Base-by-base conservation (phyloP, 352 stramenopile species). In the Phytophthora pisi region DNA sequence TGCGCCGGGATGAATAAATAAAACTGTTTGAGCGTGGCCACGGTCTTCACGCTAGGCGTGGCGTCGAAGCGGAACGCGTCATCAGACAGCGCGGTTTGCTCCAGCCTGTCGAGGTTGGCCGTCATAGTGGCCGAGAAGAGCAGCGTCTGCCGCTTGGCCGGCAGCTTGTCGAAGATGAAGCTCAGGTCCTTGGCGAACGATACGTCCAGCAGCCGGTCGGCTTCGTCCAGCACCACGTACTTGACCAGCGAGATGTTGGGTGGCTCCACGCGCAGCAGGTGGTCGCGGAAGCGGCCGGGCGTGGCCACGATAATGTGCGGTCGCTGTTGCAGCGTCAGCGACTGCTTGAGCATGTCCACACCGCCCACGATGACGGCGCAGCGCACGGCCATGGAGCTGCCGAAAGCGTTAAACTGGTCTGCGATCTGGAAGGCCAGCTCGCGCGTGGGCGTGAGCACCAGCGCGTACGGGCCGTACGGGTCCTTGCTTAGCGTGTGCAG, bases 41-140 rank as follows among this genome's bases (percentile, higher is more conserved):
- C 96, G 11, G 98, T 97, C 67, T 96, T 97, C 51, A 92, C 66
- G 24, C 84, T 91, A 9, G 83, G 79, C 26, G 81, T 95, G 5
- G 77, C 86, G 42, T 96, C 84, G 49, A 91, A 95, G 34, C 78
- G 79, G 71, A 91, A 93, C 23, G 72, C 74, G 24, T 79, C 54
- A 11, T 72, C 52, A 9, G 75, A 87, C 42, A 95, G 73, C 49
- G 86, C 86, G 51, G 92, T 86, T 16, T 80, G 71, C 73, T 95
- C 87, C 4, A 96, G 66, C n/a, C 76, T 68, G 64, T 97, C 86
- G 28, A 99, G 81, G 67, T 93, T 96, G 45, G 84, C 83, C 20
- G 96, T 99, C 90, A 99, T 97, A 4, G 98, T 99, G 16, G 98
- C 98, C 36, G 94, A 98, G 80, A 99, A 99, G 8, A 99, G 79